A percentile compares a stretch with the other conserved stretches of the same genome.
Evolutionary conservation across 306 rosid species (phyloP).

Genomic region (Lagenaria siceraria): DNA sequence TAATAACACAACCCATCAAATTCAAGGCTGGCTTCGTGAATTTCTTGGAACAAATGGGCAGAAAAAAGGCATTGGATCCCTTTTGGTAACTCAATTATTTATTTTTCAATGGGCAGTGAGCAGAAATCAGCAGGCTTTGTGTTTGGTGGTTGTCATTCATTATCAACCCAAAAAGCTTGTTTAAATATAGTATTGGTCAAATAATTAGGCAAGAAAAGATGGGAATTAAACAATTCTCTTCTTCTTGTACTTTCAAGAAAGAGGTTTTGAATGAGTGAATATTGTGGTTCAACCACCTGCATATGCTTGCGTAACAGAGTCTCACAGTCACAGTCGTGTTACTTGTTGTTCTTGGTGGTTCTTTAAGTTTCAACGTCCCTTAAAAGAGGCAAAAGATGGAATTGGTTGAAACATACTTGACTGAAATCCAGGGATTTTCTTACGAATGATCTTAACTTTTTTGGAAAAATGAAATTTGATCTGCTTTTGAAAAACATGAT

Average conservation of each 20-base stretch:
- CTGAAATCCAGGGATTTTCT: not conserved
- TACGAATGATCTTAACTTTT: too few species aligned
- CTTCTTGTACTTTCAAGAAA: not conserved
- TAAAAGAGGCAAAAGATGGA: too few species aligned
- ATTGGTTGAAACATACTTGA: not conserved
- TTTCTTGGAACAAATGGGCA: not conserved
- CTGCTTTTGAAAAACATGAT: too few species aligned
- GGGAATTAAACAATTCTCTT: not conserved
- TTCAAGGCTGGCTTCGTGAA: not conserved
- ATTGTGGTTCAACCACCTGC: not conserved
- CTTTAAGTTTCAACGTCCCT: not conserved
- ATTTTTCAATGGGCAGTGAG: not conserved
- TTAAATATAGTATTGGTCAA: not conserved
- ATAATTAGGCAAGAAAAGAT: not conserved
- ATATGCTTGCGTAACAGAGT: too few species aligned
- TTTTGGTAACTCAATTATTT: not conserved
- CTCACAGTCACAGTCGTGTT: too few species aligned
- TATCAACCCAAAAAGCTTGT: not conserved
- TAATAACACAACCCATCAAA: not conserved
- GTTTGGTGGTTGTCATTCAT: not conserved
- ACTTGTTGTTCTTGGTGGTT: not conserved
- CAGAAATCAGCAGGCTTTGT: not conserved
- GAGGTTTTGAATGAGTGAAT: not conserved
- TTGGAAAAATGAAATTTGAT: too few species aligned
- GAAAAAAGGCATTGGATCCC: slow-evolving; percentile 2